These are phyloP conservation scores for Clonostachys sp. DNA, from an alignment of 2,329 filamentous ascomycete genomes.

Conservation along the genomic window DNA sequence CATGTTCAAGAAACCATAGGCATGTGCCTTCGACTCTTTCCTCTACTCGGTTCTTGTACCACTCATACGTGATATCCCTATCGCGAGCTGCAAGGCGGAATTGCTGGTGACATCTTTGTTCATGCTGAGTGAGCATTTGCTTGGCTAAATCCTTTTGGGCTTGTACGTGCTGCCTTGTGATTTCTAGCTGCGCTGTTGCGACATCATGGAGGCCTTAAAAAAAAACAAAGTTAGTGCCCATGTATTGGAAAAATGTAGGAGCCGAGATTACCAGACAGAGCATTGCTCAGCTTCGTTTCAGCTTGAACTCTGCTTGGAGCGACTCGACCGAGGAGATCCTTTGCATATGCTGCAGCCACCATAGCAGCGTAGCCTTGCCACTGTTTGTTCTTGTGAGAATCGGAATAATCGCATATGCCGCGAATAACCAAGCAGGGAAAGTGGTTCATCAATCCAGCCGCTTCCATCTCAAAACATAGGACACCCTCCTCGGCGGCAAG, in stretches of 20 bases:
- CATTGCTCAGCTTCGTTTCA: background rate
- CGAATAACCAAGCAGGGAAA: constrained; percentile 19
- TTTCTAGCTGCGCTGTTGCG: background rate
- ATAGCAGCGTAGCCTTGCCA: constrained; percentile 19
- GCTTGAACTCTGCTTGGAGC: background rate
- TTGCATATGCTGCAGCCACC: constrained; percentile 15
- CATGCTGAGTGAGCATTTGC: constrained; percentile 1
- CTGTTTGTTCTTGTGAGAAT: constrained; percentile 18
- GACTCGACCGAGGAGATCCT: constrained; percentile 6
- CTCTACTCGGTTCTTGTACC: constrained; percentile 7
- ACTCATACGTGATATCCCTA: constrained; percentile 14
- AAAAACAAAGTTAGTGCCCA: too few species aligned
- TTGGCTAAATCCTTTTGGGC: constrained; percentile 1
- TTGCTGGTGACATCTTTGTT: constrained; percentile 7
- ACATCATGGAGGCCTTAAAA: background rate
- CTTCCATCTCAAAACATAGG: constrained; percentile 5
- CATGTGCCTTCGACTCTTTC: constrained; percentile 8
- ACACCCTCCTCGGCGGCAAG: background rate
- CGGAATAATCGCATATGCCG: constrained; percentile 25
- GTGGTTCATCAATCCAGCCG: constrained; percentile 8
- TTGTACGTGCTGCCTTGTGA: constrained; percentile 1
- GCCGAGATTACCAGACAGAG: background rate
- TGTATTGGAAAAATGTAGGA: too few species aligned
- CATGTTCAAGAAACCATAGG: constrained; percentile 22
- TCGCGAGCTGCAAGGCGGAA: constrained; percentile 5